Base-by-base conservation (phyloP, 805 yeast species). In the Clavispora carvajalis region DNA sequence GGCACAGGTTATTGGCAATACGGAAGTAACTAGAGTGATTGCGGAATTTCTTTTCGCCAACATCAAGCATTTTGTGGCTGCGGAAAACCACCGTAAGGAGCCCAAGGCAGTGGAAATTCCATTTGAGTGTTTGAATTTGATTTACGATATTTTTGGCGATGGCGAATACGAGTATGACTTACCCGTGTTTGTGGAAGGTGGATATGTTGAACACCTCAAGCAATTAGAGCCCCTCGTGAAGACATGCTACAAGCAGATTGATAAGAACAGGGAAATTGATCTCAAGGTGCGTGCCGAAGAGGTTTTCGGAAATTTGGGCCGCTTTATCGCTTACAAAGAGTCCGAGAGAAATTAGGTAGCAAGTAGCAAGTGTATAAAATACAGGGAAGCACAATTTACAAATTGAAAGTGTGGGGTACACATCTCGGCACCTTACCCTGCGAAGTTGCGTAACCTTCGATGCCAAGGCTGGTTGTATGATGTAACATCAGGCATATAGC, bases 81-180 rank as follows among this genome's bases (percentile, higher is more conserved):
- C 42, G 6, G 33, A 43, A 22, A 45, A 37, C 25, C 39, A 44
- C 38, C 10, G 22, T 19, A 45, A 41, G 28, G 50, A 45, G 21
- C 46, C 54, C 2, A 41, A 41, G 25, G 57, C 59, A 1, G 46
- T 54, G n/a, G 72, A 67, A 44, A 58, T 79, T 9, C 62, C 79
- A 5, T 59, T 79, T 30, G 91, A 83, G 45, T 64, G 82, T 19
- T 59, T 86, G 17, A 82, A 86, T 52, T 66, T 77, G 2, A 53
- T 89, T 5, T 87, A 79, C 60, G 96, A 88, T 44, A 69, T 89
- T 6, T 93, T 83, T 62, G 85, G 85, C 11, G 98, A 93, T 62
- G 74, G 74, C 26, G 64, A 59, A 4, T 83, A 71, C 51, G 73
- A 68, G 12, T 89, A 88, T 54, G 95, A 88, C 56, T 63, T 60